These are phyloP conservation scores for Pythium insidiosum DNA, from an alignment of 352 stramenopile genomes.

Conservation along the genomic window DNA sequence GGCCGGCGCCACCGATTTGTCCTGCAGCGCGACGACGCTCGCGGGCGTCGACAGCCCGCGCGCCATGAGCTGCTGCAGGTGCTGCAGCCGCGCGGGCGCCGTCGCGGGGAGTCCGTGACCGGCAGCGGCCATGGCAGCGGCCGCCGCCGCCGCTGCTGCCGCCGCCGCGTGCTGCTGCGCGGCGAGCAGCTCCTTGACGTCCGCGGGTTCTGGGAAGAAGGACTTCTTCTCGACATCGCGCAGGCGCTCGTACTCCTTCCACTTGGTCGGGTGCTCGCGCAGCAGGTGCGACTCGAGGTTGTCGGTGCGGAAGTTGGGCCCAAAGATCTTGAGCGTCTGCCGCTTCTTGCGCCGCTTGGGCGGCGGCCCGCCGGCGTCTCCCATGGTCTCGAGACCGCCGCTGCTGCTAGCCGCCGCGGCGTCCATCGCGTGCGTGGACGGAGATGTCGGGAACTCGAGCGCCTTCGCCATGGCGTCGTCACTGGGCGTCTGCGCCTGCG, in stretches of 20 bases:
- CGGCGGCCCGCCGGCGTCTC: conserved; percentile 3
- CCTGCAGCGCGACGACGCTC: neutral
- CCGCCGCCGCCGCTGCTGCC: neutral
- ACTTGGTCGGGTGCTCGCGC: conserved; percentile 34
- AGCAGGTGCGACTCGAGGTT: conserved; percentile 47
- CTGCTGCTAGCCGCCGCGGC: conserved; percentile 7
- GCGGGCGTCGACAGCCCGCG: neutral
- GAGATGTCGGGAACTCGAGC: conserved; percentile 16
- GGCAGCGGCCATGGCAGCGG: neutral
- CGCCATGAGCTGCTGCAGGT: neutral
- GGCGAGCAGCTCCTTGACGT: conserved; percentile 20
- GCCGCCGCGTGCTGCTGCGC: conserved; percentile 10
- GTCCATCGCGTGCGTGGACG: conserved; percentile 2
- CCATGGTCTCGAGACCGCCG: neutral
- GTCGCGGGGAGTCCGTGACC: neutral
- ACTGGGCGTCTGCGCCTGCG: neutral
- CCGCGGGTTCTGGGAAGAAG: conserved; percentile 29
- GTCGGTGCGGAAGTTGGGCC: conserved; percentile 47
- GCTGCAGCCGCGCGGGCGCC: neutral
- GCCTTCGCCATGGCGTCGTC: conserved; percentile 8
- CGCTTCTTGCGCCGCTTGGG: conserved; percentile 42
- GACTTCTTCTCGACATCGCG: conserved; percentile 31
- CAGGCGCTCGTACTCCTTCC: conserved; percentile 42
- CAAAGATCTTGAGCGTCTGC: conserved; percentile 54
- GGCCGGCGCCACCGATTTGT: neutral